These are phyloP conservation scores for Podospora appendiculata DNA, from an alignment of 495 filamentous ascomycete genomes.

Conservation along the genomic window DNA sequence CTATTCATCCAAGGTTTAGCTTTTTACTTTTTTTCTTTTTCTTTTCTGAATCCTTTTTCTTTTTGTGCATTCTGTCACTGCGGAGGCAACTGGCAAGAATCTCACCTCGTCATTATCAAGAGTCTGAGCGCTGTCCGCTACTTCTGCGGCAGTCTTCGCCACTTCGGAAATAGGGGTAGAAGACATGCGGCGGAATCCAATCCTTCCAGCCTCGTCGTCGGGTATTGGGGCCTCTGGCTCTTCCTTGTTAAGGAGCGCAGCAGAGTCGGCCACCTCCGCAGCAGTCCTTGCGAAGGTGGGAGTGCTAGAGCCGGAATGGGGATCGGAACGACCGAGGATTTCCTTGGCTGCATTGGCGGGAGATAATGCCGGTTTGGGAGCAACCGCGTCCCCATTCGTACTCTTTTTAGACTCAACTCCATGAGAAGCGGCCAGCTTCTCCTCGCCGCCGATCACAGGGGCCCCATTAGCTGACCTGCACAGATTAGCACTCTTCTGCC, in stretches of 20 bases:
- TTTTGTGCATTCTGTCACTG: conserved; percentile 1
- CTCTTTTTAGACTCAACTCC: background rate
- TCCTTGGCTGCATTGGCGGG: conserved; percentile 2
- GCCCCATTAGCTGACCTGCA: background rate
- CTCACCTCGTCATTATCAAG: conserved; percentile 24
- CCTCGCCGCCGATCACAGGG: background rate
- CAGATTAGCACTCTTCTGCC: background rate
- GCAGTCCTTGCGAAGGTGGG: conserved; percentile 18
- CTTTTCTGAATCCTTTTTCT: background rate
- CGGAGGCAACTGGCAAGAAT: background rate
- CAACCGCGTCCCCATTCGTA: background rate
- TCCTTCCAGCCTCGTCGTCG: conserved; percentile 20
- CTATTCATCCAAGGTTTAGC: background rate
- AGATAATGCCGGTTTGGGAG: background rate
- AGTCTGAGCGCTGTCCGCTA: conserved; percentile 35
- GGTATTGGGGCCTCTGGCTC: conserved; percentile 20
- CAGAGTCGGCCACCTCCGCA: conserved; percentile 36
- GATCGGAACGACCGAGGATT: background rate
- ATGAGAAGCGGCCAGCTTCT: background rate
- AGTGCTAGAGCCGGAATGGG: conserved; percentile 14
- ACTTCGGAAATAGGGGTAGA: conserved; percentile 29
- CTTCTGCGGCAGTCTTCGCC: conserved; percentile 37
- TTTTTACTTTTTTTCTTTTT: background rate
- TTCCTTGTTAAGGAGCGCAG: conserved; percentile 27
- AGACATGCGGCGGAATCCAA: conserved; percentile 21